Evolutionary conservation across 164 flowering plant species (phyloP), one percentile per base, ranked within the genome.

Genomic region (Taxillus chinensis): DNA sequence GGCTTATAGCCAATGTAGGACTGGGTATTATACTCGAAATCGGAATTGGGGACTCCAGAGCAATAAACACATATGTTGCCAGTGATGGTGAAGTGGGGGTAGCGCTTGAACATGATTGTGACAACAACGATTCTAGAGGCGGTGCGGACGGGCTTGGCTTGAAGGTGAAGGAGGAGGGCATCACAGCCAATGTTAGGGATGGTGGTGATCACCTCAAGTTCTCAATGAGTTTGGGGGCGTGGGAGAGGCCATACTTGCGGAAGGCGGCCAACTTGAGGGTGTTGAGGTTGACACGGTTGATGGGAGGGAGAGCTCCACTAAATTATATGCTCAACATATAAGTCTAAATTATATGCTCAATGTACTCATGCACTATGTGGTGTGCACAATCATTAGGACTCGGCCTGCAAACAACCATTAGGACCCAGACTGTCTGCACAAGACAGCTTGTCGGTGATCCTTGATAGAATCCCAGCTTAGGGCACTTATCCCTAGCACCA

Each of bases 121-220:
- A 93, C 98, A 13, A 93, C 97, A 17, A 96, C 98, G 46, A 93
- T 93, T 0, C 98, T 96, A 13, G 98, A 93, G 45, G 98, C 98
- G 0, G 98, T 93, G 5, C 98, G 80, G 60, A 93, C 96, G 27
- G 98, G 98, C 76, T 93, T 93, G 16, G 98, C 98, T 8, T 83
- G 73, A 51, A 93, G 90, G 55, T 84, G 81, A 3, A 97, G 98
- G 39, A 93, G 84, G 0, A 93, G 82, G 0, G 85, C 13, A 38
- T 93, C 98, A 15, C 96, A 89, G 55, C 89, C 98, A 3, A 95
- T 73, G 8, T 93, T 97, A 3, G 98, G 98, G 51, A 90, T 59
- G 0, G 98, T 97, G 0, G 97, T 96, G 12, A 93, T 93, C 97
- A 93, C n/a, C n/a, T n/a, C n/a, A n/a, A n/a, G n/a, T n/a, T 93